Evolutionary conservation across 2,329 filamentous ascomycete genomes (phyloP).

Genomic region (Lanzia echinophila): DNA sequence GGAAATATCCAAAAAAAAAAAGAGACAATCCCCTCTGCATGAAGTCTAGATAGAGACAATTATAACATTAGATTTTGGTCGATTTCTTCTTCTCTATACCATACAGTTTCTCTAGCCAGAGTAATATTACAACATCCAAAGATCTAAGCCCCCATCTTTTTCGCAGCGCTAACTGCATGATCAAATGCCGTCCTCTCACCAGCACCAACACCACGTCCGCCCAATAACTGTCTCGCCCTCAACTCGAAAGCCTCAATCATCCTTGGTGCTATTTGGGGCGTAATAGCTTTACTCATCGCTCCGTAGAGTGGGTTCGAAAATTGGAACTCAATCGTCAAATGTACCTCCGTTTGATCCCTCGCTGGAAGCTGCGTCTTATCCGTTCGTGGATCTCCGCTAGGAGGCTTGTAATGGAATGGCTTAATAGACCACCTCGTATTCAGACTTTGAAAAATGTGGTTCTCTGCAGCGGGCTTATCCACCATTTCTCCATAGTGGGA

Average conservation of each 20-base stretch:
- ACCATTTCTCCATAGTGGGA: constrained; percentile 37
- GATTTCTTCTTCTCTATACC: too few species aligned
- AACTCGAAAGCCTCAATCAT: constrained; percentile 95
- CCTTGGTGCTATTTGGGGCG: constrained; percentile 73
- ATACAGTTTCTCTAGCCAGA: too few species aligned
- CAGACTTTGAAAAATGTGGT: constrained; percentile 58
- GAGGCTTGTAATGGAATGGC: constrained; percentile 41
- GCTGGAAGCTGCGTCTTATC: constrained; percentile 21
- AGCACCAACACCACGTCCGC: constrained; percentile 17
- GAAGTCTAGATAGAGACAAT: too few species aligned
- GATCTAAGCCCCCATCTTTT: constrained; percentile 8
- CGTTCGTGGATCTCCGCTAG: constrained; percentile 31
- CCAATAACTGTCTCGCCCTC: constrained; percentile 57
- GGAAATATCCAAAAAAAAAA: too few species aligned
- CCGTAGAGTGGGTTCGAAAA: constrained; percentile 88
- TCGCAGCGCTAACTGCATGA: constrained; percentile 3
- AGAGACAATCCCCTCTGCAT: too few species aligned
- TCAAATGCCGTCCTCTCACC: constrained; percentile 1
- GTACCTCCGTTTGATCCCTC: constrained; percentile 60
- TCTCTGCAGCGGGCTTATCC: constrained; percentile 35
- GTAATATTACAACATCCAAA: neutral
- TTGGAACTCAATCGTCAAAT: constrained; percentile 69
- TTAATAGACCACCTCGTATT: constrained; percentile 63
- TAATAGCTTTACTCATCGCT: constrained; percentile 71
- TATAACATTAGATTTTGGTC: too few species aligned